Evolutionary conservation across 1,284 basidiomycete genomes (phyloP), one percentile per base, ranked within the genome.

Genomic region (Puccinia novopanici): DNA sequence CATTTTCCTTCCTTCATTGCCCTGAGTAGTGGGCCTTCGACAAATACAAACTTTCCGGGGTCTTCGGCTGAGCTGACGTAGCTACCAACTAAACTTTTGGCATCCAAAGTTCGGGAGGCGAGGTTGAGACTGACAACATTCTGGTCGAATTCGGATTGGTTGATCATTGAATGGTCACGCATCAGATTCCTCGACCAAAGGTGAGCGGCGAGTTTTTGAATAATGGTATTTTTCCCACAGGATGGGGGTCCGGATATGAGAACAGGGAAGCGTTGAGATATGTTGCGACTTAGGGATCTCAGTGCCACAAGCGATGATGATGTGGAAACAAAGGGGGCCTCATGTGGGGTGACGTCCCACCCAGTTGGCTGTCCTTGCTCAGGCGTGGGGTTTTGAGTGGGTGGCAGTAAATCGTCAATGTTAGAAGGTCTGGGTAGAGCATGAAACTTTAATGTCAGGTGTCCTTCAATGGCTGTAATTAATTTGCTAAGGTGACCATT

Each of bases 11-110:
- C 91, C 59, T 91, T 89, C 88, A 99, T 92, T 0, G 96, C 93
- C 67, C 93, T 92, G 8, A 96, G 91, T 65, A 99, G 88, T 0
- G 95, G 92, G 15, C 97, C 97, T 83, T 99, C 95, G 85, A 93
- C 93, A 92, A 95, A 99, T 84, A 96, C 93, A 83, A 99, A 99
- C 0, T 91, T 91, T 13, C 97, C 97, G 0, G 94, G 92, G 55
- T 90, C 89, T 0, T 90, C 91, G 0, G 92, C 88, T 0, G 95
- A 98, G 0, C 96, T 97, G 3, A 94, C 88, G 82, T 98, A 97
- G 1, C 94, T 96, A 8, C 97, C 97, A 48, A 99, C 89, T 0
- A 99, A 89, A 0, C 94, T 92, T 71, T 97, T 93, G 50, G 96
- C 92, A 85, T 99, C 97, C 76, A 99, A 89, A 1, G 93, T 97